Conservation (phyloP, 805 yeast genomes). For the Starmerella stigmatis region DNA sequence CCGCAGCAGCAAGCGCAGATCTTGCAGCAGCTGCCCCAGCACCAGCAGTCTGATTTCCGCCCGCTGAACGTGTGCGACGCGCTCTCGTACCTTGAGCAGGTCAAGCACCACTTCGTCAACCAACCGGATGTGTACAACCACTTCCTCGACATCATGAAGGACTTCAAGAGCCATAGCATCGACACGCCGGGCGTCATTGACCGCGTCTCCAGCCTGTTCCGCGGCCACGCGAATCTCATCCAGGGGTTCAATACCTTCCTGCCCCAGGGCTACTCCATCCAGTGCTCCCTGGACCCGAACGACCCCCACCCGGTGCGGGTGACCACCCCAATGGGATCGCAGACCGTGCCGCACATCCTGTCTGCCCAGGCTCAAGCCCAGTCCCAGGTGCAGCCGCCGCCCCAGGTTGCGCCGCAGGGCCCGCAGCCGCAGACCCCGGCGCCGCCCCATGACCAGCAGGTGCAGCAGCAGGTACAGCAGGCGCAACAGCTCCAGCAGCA, state of each 20-base stretch:
- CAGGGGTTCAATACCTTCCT: slow-evolving; percentile 96
- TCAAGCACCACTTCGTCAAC: slow-evolving; percentile 77
- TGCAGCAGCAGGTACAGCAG: slow-evolving; percentile 20
- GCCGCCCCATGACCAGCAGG: slow-evolving; percentile 17
- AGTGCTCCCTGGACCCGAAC: slow-evolving; percentile 76
- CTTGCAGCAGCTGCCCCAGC: slow-evolving; percentile 21
- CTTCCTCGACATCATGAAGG: slow-evolving; percentile 96
- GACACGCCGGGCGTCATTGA: slow-evolving; percentile 99
- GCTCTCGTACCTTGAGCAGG: slow-evolving; percentile 86
- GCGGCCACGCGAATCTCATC: slow-evolving; percentile 83
- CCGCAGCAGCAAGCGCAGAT: slow-evolving; percentile 4
- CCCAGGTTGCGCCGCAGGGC: slow-evolving; percentile 16
- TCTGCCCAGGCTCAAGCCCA: slow-evolving; percentile 12
- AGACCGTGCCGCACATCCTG: slow-evolving; percentile 18
- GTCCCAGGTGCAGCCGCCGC: slow-evolving; percentile 11
- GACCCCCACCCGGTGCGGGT: slow-evolving; percentile 90
- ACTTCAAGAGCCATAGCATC: slow-evolving; percentile 87
- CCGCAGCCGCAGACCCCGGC: slow-evolving; percentile 11
- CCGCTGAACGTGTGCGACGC: slow-evolving; percentile 96
- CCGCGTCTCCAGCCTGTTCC: slow-evolving; percentile 78
- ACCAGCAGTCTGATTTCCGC: slow-evolving; percentile 26
- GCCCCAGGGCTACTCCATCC: slow-evolving; percentile 91
- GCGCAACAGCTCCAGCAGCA: slow-evolving; percentile 20
- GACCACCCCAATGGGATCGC: slow-evolving; percentile 87
- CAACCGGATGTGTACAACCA: slow-evolving; percentile 95